Conservation (phyloP, 2,329 filamentous ascomycete species). For the Botryotinia calthae region DNA sequence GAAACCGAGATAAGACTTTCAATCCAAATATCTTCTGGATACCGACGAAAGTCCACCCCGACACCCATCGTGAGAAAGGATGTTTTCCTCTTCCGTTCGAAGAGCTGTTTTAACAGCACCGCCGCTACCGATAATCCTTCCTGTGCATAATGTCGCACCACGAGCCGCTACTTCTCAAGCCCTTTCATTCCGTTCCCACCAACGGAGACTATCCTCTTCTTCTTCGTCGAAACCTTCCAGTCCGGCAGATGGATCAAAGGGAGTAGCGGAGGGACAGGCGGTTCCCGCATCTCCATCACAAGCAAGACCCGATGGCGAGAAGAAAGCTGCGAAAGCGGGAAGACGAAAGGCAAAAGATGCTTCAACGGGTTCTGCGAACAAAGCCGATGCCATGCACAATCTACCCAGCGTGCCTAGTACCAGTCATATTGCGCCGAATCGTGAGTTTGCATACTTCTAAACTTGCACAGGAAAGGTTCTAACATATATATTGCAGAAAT, state of each 20-base stretch:
- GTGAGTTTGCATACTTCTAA: constrained; percentile 42
- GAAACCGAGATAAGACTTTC: constrained; percentile 20
- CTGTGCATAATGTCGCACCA: constrained; percentile 31
- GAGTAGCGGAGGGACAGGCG: constrained; percentile 28
- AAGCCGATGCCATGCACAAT: constrained; percentile 50
- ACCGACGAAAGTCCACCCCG: constrained; percentile 7
- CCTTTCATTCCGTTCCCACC: constrained; percentile 35
- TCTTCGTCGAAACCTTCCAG: constrained; percentile 43
- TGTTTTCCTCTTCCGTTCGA: constrained; percentile 40
- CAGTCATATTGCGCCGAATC: constrained; percentile 65
- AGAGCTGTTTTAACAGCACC: constrained; percentile 34
- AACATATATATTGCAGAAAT: constrained; percentile 59
- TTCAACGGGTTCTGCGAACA: constrained; percentile 39
- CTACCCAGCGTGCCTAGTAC: constrained; percentile 75
- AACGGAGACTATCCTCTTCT: constrained; percentile 40
- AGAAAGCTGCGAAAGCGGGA: constrained; percentile 45
- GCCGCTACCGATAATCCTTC: constrained; percentile 32
- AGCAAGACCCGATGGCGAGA: constrained; percentile 31
- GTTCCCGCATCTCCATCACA: constrained; percentile 31
- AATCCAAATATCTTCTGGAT: constrained; percentile 14
- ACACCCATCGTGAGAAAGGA: constrained; percentile 29
- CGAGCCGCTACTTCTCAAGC: constrained; percentile 32
- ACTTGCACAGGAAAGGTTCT: not conserved
- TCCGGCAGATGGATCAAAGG: constrained; percentile 39
- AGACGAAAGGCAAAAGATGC: constrained; percentile 58